Percentiles rank a stretch among this genome's conserved stretches.
phyloP scores from a whole-genome alignment of 192 early-diverging fungal genomes.

The Coemansia sp. region DNA sequence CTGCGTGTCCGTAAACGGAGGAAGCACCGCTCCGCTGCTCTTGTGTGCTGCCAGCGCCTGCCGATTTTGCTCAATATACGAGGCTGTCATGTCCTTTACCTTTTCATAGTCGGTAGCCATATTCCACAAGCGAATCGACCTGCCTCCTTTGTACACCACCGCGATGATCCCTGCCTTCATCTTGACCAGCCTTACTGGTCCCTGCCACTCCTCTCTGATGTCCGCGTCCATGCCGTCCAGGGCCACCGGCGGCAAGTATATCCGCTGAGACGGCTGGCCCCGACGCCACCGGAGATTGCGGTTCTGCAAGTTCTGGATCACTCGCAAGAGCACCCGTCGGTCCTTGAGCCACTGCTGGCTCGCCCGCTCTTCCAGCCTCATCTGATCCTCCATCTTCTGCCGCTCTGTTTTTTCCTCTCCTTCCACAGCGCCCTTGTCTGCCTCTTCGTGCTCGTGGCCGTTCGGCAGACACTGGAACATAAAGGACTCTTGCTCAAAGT shows the following conservation, averaged over 20 bases:
- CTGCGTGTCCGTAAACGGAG: conserved; percentile 20
- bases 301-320: conserved; percentile 42
- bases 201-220: conserved; percentile 43
- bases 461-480: conserved; percentile 35
- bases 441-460: conserved; percentile 16
- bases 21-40: conserved; percentile 25
- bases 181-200: conserved; percentile 26
- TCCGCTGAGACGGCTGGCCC: conserved; percentile 21
- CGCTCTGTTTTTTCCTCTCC: background rate
- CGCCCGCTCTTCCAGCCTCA: conserved; percentile 24
- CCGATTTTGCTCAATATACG: conserved; percentile 17
- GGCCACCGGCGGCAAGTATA: conserved; percentile 45
- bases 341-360: conserved; percentile 47
- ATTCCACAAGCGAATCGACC: conserved; percentile 28
- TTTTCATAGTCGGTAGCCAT: conserved; percentile 21
- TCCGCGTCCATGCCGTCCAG: conserved; percentile 40
- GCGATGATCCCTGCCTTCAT: conserved; percentile 43
- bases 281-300: conserved; percentile 33
- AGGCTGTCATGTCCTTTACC: conserved; percentile 15
- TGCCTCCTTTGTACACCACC: conserved; percentile 22
- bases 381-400: background rate
- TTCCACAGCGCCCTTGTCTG: background rate
- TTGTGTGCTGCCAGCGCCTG: conserved; percentile 29
- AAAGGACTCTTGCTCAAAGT: conserved; percentile 51
- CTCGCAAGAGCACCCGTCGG: conserved; percentile 17